Conservation (phyloP, 371 early-diverging fungal species). For the Fennellomyces sp. region DNA sequence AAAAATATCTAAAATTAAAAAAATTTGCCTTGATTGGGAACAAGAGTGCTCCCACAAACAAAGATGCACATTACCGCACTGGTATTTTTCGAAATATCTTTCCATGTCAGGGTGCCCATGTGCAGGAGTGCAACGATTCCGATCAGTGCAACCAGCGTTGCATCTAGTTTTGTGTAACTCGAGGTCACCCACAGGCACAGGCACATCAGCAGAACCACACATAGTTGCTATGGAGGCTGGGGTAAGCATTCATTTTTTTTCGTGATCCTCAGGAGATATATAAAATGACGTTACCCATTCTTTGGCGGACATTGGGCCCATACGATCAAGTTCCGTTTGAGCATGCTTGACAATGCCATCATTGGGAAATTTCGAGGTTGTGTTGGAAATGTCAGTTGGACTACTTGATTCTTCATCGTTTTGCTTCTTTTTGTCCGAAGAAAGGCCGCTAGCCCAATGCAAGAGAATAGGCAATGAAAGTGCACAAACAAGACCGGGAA, state of each 20-base stretch:
- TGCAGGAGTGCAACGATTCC: conserved; percentile 63
- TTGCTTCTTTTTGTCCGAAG: conserved; percentile 17
- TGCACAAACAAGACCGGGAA: conserved; percentile 52
- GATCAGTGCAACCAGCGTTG: conserved; percentile 70
- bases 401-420: conserved; percentile 17
- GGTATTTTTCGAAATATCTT: conserved; percentile 67
- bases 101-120: conserved; percentile 68
- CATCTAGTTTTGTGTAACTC: conserved; percentile 60
- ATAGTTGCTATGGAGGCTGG: conserved; percentile 55
- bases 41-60: too few relatives aligned
- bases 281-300: conserved; percentile 39
- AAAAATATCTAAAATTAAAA: neutral
- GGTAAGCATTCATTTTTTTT: too few relatives aligned
- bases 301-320: conserved; percentile 39
- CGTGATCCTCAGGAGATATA: too few relatives aligned
- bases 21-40: neutral
- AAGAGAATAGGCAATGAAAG: conserved; percentile 45
- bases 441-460: conserved; percentile 27
- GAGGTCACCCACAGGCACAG: conserved; percentile 74
- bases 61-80: conserved; percentile 53
- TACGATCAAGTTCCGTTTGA: conserved; percentile 28
- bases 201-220: conserved; percentile 54
- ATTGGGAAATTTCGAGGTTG: conserved; percentile 1
- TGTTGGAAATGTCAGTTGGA: neutral
- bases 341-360: conserved; percentile 34